Evolutionary conservation across 2,329 filamentous ascomycete genomes (phyloP).

Genomic region (Cladorrhinum sp.): DNA sequence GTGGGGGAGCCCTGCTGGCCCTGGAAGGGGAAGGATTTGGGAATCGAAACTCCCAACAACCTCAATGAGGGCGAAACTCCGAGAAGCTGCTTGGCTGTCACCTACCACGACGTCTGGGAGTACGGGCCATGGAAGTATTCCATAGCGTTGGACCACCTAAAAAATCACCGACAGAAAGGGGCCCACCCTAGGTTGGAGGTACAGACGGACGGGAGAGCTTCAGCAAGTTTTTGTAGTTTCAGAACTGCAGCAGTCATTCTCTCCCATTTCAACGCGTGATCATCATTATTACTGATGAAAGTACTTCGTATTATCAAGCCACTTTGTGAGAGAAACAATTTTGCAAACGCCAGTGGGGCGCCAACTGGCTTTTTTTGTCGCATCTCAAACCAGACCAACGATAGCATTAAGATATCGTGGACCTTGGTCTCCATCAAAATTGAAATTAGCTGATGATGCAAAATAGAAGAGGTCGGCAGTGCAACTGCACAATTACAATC

Average conservation of each 20-base stretch:
- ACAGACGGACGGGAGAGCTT: conserved; percentile 1
- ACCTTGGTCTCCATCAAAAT: neutral
- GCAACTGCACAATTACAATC: neutral
- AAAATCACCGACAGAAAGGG: too few relatives aligned
- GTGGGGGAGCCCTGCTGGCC: neutral
- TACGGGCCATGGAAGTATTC: neutral
- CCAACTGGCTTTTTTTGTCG: neutral
- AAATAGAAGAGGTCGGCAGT: neutral
- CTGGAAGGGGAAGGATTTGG: neutral
- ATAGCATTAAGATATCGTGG: conserved; percentile 7
- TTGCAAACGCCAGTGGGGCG: neutral
- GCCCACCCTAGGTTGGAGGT: too few relatives aligned
- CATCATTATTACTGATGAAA: neutral
- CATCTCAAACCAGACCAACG: neutral
- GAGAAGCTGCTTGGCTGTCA: neutral
- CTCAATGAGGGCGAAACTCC: neutral
- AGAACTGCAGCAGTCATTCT: neutral
- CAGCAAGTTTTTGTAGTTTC: conserved; percentile 3
- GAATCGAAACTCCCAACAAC: neutral
- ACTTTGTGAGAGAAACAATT: neutral
- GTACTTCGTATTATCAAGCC: neutral
- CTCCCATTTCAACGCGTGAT: neutral
- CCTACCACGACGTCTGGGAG: neutral
- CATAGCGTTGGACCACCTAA: neutral
- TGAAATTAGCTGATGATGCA: neutral